phyloP scores from a whole-genome alignment of 306 rosid genomes.

The Pyrus bretschneideri region DNA sequence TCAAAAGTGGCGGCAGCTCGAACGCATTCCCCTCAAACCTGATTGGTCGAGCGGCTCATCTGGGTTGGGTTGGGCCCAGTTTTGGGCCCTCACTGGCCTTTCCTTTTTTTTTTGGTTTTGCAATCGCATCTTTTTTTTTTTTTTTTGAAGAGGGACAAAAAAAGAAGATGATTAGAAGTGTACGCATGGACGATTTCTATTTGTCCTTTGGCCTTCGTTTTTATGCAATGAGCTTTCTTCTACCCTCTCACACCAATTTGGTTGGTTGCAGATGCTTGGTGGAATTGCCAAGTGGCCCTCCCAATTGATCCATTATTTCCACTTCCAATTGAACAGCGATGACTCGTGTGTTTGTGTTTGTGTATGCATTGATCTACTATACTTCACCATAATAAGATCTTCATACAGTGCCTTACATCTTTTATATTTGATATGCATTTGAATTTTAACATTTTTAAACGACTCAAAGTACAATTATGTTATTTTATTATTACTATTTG shows the following conservation, averaged over 20 bases:
- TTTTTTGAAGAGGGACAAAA: neutral
- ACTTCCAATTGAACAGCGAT: neutral
- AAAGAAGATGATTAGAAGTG: neutral
- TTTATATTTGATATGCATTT: too few relatives aligned
- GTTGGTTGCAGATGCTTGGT: neutral
- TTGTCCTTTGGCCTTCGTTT: neutral
- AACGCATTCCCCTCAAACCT: neutral
- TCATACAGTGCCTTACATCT: too few relatives aligned
- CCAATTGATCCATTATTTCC: neutral
- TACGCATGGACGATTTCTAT: slow-evolving; percentile 1
- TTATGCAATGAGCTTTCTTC: neutral
- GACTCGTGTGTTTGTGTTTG: too few relatives aligned
- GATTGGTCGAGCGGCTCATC: neutral
- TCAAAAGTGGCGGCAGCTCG: neutral
- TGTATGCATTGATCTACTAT: too few relatives aligned
- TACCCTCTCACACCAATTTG: neutral
- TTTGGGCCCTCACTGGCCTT: neutral
- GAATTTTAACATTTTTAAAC: too few relatives aligned
- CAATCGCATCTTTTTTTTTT: too few relatives aligned
- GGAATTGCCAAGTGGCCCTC: neutral
- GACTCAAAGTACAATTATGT: too few relatives aligned
- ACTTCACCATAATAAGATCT: too few relatives aligned
- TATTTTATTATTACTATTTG: too few relatives aligned
- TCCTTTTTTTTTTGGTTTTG: too few relatives aligned
- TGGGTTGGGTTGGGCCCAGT: neutral